Evolutionary conservation across 805 yeast genomes (phyloP), one percentile per base, ranked within the genome.

Genomic region (Millerozyma miso): DNA sequence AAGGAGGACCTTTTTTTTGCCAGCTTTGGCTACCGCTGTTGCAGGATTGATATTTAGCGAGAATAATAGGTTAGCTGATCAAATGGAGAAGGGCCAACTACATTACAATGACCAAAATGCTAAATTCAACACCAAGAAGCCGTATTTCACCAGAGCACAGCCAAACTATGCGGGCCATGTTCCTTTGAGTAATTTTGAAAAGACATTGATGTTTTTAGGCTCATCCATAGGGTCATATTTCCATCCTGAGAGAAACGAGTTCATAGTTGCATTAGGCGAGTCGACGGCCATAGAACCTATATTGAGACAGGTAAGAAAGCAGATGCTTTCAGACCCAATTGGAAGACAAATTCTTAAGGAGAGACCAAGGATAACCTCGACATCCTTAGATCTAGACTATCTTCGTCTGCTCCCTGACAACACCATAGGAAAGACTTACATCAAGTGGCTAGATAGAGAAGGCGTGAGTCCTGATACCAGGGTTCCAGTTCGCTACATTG

Each of bases 381-480:
- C 79, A 1, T 73, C 87, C 1, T 67, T 93, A 36, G 73, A 88
- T 50, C 68, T 85, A 51, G 83, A 76, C 5, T 61, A 79, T 35
- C 68, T 91, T 42, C 64, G 81, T 31, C 51, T 62, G 29, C 67
- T 83, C 41, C 93, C 95, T 0, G 68, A 68, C 15, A 81, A 80
- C 51, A 76, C 96, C 0, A 65, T 93, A 33, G 99, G 98, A 1
- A 67, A 76, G 40, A 79, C 83, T n/a, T 93, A 89, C 58, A 74
- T 83, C 34, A 69, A 74, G 33, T 89, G 97, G 96, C 72, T 89
- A 14, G 83, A 83, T 42, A 73, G 79, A 37, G 97, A 93, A 62
- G 89, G 91, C 1, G 96, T 88, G 0, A 82, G 93, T 3, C 97
- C 97, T 1, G 99, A 93, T 59, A 90, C 96, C 0, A 74, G 99